phyloP scores from a whole-genome alignment of 2,329 filamentous ascomycete genomes.

The Tolypocladium endophyticum region DNA sequence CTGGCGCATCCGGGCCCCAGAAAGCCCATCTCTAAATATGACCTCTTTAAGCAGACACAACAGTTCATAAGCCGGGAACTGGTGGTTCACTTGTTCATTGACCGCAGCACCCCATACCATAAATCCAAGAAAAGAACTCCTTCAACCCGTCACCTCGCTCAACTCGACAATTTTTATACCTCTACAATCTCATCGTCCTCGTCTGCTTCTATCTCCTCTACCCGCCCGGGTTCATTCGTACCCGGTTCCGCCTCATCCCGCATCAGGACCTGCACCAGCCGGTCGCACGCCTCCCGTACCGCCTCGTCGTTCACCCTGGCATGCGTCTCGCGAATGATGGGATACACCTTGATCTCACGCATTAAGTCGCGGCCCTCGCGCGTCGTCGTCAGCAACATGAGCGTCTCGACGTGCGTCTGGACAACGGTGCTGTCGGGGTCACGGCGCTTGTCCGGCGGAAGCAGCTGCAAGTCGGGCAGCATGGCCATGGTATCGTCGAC shows the following conservation, averaged over 20 bases:
- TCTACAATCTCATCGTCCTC: constrained; percentile 46
- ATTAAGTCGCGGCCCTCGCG: constrained; percentile 63
- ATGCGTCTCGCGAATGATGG: constrained; percentile 81
- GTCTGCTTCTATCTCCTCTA: constrained; percentile 33
- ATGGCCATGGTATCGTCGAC: constrained; percentile 80
- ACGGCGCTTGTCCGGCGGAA: constrained; percentile 80
- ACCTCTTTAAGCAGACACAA: background rate
- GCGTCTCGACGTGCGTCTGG: constrained; percentile 78
- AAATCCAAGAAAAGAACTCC: background rate
- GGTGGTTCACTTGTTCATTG: background rate
- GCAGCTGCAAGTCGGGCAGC: constrained; percentile 80
- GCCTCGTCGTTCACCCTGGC: constrained; percentile 64
- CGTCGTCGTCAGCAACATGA: constrained; percentile 74
- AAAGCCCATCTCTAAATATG: background rate
- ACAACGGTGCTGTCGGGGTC: constrained; percentile 70
- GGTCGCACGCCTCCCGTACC: constrained; percentile 75
- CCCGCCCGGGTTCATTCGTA: constrained; percentile 31
- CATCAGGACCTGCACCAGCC: constrained; percentile 82
- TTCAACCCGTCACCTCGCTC: background rate
- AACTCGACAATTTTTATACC: constrained; percentile 24
- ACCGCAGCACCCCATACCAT: background rate
- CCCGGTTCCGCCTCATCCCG: constrained; percentile 54
- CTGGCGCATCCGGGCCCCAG: background rate
- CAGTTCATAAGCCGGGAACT: background rate
- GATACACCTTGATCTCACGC: constrained; percentile 73